Evolutionary conservation across 1,284 basidiomycete species (phyloP).

Genomic region (Inonotus hispidus): DNA sequence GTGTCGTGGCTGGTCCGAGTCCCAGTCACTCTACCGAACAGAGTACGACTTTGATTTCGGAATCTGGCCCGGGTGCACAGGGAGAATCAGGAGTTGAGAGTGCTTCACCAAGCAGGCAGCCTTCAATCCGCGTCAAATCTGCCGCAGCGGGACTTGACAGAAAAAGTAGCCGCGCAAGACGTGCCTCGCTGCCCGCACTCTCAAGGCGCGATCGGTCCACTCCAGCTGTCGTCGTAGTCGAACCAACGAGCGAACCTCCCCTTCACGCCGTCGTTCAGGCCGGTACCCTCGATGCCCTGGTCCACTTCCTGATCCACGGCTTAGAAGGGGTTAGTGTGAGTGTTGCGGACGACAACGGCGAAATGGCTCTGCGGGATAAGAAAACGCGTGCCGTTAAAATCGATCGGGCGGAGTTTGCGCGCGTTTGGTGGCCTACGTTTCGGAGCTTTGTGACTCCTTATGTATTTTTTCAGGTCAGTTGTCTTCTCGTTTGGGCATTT

Average conservation of each 20-base stretch:
- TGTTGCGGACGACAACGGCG: slow-evolving; percentile 78
- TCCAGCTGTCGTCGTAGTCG: slow-evolving; percentile 37
- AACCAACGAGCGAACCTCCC: slow-evolving; percentile 59
- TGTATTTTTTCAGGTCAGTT: slow-evolving; percentile 75
- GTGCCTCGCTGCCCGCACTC: slow-evolving; percentile 74
- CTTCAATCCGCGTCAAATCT: slow-evolving; percentile 72
- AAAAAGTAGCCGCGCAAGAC: slow-evolving; percentile 63
- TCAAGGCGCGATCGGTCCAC: slow-evolving; percentile 41
- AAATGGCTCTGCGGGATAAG: slow-evolving; percentile 65
- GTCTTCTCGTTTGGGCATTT: not conserved
- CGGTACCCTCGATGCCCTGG: slow-evolving; percentile 67
- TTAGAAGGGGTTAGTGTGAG: slow-evolving; percentile 71
- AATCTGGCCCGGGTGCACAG: slow-evolving; percentile 54
- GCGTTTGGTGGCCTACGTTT: slow-evolving; percentile 76
- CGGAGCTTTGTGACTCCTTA: slow-evolving; percentile 73
- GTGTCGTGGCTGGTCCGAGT: slow-evolving; percentile 48
- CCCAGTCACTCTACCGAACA: not conserved
- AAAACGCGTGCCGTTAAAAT: slow-evolving; percentile 64
- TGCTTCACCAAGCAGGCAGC: slow-evolving; percentile 42
- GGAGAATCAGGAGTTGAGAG: slow-evolving; percentile 50
- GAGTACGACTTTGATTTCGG: slow-evolving; percentile 24
- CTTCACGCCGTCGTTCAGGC: slow-evolving; percentile 71
- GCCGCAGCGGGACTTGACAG: slow-evolving; percentile 62
- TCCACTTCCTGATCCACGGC: slow-evolving; percentile 70
- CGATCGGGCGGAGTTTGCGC: slow-evolving; percentile 64